Evolutionary conservation across 1,284 basidiomycete genomes (phyloP).

Genomic region (Pterulicium gracile): DNA sequence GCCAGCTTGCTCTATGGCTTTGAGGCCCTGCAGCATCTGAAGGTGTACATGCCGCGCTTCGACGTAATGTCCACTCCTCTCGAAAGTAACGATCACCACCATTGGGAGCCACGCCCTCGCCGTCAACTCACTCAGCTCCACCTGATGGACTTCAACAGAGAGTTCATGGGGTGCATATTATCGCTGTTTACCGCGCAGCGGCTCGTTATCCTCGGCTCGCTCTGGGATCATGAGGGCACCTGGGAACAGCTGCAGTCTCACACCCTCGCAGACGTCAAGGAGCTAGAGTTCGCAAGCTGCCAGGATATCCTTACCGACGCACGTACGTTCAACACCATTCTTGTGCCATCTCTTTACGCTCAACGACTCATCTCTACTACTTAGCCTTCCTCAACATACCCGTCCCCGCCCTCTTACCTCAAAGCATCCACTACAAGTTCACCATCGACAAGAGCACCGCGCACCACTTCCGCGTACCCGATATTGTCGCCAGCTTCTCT

Average conservation of each 20-base stretch:
- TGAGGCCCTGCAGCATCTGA: neutral
- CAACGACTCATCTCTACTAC: neutral
- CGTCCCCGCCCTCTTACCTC: neutral
- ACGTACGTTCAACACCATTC: neutral
- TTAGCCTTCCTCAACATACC: neutral
- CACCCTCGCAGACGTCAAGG: neutral
- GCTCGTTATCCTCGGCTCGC: neutral
- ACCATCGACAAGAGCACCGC: neutral
- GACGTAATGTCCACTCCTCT: too few relatives aligned
- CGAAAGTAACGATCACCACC: neutral
- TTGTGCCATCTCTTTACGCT: too few relatives aligned
- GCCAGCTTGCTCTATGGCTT: neutral
- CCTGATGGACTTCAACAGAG: neutral
- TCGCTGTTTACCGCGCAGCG: neutral
- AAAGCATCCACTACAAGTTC: neutral
- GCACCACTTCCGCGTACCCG: neutral
- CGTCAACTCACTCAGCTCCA: neutral
- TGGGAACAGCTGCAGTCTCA: neutral
- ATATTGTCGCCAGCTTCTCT: neutral
- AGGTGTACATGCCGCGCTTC: neutral
- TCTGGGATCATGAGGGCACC: neutral
- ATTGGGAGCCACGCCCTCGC: neutral
- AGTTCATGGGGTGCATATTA: neutral
- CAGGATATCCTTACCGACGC: neutral
- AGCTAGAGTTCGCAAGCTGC: neutral